Conservation (phyloP, 2,329 filamentous ascomycete species). For the Orbilia ellipsospora region DNA sequence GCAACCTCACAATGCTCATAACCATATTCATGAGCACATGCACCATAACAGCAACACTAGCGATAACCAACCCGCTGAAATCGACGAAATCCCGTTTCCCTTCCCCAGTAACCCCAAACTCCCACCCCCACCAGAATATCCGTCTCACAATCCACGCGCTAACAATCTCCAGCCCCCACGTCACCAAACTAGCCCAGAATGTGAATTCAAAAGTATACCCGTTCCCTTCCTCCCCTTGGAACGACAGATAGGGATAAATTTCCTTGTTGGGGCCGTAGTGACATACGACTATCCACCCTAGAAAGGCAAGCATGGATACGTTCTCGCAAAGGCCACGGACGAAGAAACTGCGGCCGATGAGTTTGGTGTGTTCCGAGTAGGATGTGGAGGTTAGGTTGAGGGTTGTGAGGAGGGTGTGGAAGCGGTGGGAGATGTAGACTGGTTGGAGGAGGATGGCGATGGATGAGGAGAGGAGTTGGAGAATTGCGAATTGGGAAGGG, state of each 20-base stretch:
- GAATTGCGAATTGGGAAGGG: conserved; percentile 73
- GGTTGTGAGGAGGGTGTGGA: conserved; percentile 69
- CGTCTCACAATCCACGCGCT: conserved; percentile 71
- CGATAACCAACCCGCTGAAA: conserved; percentile 74
- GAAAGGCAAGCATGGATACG: conserved; percentile 74
- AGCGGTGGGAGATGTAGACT: conserved; percentile 71
- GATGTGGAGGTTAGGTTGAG: conserved; percentile 70
- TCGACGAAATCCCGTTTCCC: conserved; percentile 73
- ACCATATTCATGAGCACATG: conserved; percentile 79
- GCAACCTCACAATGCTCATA: conserved; percentile 74
- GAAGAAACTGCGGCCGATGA: conserved; percentile 74
- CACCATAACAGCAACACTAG: conserved; percentile 68
- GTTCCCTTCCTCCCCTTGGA: conserved; percentile 66
- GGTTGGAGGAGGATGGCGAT: conserved; percentile 73
- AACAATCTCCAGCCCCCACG: conserved; percentile 74
- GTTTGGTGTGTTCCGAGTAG: conserved; percentile 74
- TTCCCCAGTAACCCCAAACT: conserved; percentile 73
- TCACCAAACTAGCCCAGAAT: conserved; percentile 72
- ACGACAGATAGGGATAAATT: conserved; percentile 77
- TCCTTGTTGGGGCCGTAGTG: conserved; percentile 75
- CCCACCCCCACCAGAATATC: conserved; percentile 70
- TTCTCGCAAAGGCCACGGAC: conserved; percentile 76
- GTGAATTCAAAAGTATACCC: conserved; percentile 73
- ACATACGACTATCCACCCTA: conserved; percentile 73
- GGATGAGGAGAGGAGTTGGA: conserved; percentile 73